Evolutionary conservation across 495 filamentous ascomycete species (phyloP).

Genomic region (Aspergillus nanangensis): DNA sequence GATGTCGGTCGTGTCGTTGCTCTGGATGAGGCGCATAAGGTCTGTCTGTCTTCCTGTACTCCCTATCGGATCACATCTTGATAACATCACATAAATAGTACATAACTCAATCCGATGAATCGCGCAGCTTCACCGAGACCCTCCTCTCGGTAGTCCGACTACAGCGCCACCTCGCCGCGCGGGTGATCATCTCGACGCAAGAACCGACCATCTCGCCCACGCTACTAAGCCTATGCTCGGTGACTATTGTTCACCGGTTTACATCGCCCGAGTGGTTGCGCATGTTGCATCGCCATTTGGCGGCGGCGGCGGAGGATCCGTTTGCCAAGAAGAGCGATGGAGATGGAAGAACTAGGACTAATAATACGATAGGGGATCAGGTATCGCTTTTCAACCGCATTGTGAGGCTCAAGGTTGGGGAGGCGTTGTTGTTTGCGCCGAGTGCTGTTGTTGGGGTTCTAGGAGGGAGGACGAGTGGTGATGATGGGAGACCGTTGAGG

Average conservation of each 20-base stretch:
- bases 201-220: constrained; percentile 70
- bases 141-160: constrained; percentile 61
- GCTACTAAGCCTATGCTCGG: constrained; percentile 66
- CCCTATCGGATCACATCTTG: neutral
- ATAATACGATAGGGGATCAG: constrained; percentile 2
- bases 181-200: constrained; percentile 71
- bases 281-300: constrained; percentile 59
- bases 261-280: constrained; percentile 64
- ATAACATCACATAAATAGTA: constrained; percentile 27
- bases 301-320: constrained; percentile 29
- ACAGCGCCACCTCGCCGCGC: constrained; percentile 63
- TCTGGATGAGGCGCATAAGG: constrained; percentile 58
- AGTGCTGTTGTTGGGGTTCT: constrained; percentile 36
- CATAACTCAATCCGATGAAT: constrained; percentile 39
- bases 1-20: constrained; percentile 47
- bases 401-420: constrained; percentile 51
- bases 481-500: constrained; percentile 2
- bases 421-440: constrained; percentile 61
- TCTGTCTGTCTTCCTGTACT: constrained; percentile 10
- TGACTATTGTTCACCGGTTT: constrained; percentile 73
- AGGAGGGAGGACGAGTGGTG: neutral
- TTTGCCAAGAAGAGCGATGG: constrained; percentile 35
- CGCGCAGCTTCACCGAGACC: constrained; percentile 54
- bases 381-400: constrained; percentile 33
- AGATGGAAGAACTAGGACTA: neutral